phyloP scores from a whole-genome alignment of 164 flowering plant genomes.

The Stephania japonica region DNA sequence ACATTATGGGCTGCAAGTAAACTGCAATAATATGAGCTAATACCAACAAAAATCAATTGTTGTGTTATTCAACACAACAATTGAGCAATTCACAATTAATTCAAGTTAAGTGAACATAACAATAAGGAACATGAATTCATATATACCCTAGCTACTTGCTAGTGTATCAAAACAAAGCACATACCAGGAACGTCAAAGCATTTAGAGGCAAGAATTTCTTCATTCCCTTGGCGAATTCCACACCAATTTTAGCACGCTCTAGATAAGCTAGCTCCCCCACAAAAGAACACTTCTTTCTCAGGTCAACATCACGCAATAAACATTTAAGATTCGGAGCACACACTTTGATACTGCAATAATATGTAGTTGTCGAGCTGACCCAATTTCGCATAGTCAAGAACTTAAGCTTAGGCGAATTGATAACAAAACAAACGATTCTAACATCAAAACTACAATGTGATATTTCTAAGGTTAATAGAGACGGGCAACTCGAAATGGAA shows the following conservation, averaged over 20 bases:
- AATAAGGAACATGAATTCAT: too few relatives aligned
- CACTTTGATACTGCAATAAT: not conserved
- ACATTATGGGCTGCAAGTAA: too few relatives aligned
- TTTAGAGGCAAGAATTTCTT: too few relatives aligned
- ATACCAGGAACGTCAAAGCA: constrained; percentile 4
- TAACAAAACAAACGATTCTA: not conserved
- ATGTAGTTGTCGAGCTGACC: not conserved
- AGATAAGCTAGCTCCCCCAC: not conserved
- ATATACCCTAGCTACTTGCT: too few relatives aligned
- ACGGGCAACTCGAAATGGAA: not conserved
- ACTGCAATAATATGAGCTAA: too few relatives aligned
- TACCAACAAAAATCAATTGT: too few relatives aligned
- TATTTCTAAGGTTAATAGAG: not conserved
- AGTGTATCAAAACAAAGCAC: too few relatives aligned
- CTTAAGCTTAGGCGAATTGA: not conserved
- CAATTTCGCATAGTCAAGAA: not conserved
- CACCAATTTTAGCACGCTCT: not conserved
- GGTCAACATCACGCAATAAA: not conserved
- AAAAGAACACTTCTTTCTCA: not conserved
- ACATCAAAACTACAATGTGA: not conserved
- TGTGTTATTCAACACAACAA: too few relatives aligned
- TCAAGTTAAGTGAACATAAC: too few relatives aligned
- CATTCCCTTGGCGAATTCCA: not conserved
- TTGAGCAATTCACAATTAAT: too few relatives aligned
- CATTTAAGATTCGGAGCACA: constrained; percentile 10